These are phyloP conservation scores for Mycena rebaudengoi DNA, from an alignment of 768 basidiomycete species.

Conservation along the genomic window DNA sequence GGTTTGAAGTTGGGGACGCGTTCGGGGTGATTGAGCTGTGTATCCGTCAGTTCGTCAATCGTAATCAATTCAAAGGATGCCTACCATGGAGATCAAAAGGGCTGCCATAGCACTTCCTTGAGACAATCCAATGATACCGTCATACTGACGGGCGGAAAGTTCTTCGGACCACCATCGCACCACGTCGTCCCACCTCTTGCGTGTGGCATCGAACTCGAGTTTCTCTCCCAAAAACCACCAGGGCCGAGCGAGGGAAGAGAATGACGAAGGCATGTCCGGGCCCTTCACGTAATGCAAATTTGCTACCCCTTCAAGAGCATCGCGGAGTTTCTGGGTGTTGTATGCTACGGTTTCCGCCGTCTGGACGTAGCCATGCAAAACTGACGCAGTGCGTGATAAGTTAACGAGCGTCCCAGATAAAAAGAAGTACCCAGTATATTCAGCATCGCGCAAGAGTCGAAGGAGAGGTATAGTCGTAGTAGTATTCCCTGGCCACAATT, in stretches of 20 bases:
- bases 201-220: conserved; percentile 17
- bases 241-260: conserved; percentile 14
- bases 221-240: conserved; percentile 26
- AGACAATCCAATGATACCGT: conserved; percentile 32
- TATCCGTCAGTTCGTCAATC: neutral
- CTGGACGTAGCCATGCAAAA: conserved; percentile 32
- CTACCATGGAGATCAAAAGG: conserved; percentile 32
- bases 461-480: no score
- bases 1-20: conserved; percentile 27
- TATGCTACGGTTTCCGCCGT: conserved; percentile 26
- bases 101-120: conserved; percentile 33
- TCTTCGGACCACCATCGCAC: conserved; percentile 32
- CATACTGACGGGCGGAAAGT: conserved; percentile 29
- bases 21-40: conserved; percentile 30
- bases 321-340: conserved; percentile 23
- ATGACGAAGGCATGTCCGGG: conserved; percentile 5
- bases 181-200: conserved; percentile 17
- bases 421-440: conserved; percentile 15
- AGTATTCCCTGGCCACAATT: no score
- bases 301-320: conserved; percentile 27
- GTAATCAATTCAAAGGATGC: neutral
- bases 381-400: neutral
- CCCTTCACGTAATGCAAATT: conserved; percentile 30
- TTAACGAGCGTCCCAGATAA: neutral
- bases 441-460: conserved; percentile 7